These are phyloP conservation scores for Xylariaceae sp. DNA, from an alignment of 2,329 filamentous ascomycete species.

Conservation along the genomic window DNA sequence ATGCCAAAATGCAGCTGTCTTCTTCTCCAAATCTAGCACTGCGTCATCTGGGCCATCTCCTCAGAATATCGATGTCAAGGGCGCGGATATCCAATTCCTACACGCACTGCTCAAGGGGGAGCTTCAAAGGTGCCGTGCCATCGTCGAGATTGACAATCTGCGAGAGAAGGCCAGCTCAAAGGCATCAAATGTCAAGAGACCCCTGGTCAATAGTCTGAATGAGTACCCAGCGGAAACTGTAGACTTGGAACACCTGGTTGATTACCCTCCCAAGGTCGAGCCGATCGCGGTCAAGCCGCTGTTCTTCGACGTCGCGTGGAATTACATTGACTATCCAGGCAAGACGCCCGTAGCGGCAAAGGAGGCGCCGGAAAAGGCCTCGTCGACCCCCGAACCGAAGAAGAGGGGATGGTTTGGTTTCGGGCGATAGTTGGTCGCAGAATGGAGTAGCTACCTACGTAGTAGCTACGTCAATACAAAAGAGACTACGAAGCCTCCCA, in stretches of 20 bases:
- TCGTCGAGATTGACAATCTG: conserved; percentile 73
- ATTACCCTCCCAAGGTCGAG: conserved; percentile 77
- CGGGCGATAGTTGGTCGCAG: conserved; percentile 45
- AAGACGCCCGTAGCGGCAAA: conserved; percentile 32
- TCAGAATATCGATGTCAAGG: conserved; percentile 61
- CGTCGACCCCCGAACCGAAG: conserved; percentile 34
- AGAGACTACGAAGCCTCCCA: too few species aligned
- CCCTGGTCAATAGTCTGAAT: conserved; percentile 66
- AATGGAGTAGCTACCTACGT: too few species aligned
- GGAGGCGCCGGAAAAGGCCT: conserved; percentile 24
- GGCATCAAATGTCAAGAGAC: conserved; percentile 38
- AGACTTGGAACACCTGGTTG: conserved; percentile 73
- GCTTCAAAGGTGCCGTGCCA: conserved; percentile 72
- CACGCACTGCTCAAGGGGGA: conserved; percentile 58
- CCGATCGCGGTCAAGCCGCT: conserved; percentile 87
- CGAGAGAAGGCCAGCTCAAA: conserved; percentile 36
- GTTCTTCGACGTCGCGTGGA: conserved; percentile 95
- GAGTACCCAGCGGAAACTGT: conserved; percentile 66
- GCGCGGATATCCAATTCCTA: conserved; percentile 51
- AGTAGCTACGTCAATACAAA: too few species aligned
- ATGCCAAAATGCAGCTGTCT: conserved; percentile 41
- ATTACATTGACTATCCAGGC: conserved; percentile 88
- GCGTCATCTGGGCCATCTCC: conserved; percentile 35
- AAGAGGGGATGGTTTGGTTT: conserved; percentile 78
- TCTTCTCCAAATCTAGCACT: conserved; percentile 33